phyloP scores from a whole-genome alignment of 2,329 filamentous ascomycete species.

The Ceratocystis albifundus region DNA sequence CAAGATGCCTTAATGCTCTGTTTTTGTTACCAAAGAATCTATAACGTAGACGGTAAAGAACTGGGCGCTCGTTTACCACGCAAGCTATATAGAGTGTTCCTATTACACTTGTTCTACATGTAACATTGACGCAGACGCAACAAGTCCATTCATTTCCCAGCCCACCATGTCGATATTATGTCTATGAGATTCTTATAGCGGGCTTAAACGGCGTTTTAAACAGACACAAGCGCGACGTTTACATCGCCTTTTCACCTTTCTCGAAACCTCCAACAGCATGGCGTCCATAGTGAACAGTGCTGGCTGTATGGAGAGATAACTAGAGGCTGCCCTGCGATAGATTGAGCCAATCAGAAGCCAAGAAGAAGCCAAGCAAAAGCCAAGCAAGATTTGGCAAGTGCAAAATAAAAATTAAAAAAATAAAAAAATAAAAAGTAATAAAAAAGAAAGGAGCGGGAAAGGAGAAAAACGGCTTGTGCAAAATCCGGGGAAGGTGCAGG shows the following conservation, averaged over 20 bases:
- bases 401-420: too few relatives aligned
- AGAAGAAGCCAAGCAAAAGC: neutral
- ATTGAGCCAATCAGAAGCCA: neutral
- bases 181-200: neutral
- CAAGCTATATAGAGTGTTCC: neutral
- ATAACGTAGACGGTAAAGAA: too few relatives aligned
- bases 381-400: neutral
- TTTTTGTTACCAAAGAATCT: too few relatives aligned
- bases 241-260: neutral
- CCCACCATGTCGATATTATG: neutral
- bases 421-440: too few relatives aligned
- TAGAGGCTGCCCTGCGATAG: neutral
- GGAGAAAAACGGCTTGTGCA: neutral
- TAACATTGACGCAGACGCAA: neutral
- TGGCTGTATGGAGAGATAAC: neutral
- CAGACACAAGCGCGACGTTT: neutral
- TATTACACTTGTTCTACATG: neutral
- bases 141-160: neutral
- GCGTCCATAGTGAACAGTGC: neutral
- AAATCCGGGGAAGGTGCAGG: slow-evolving; percentile 3
- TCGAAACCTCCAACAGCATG: neutral
- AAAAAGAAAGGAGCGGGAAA: neutral
- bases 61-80: too few relatives aligned
- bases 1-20: too few relatives aligned
- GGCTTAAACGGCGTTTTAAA: neutral